Evolutionary conservation across 495 filamentous ascomycete species (phyloP).

Genomic region (Lasiosphaeris hirsuta): DNA sequence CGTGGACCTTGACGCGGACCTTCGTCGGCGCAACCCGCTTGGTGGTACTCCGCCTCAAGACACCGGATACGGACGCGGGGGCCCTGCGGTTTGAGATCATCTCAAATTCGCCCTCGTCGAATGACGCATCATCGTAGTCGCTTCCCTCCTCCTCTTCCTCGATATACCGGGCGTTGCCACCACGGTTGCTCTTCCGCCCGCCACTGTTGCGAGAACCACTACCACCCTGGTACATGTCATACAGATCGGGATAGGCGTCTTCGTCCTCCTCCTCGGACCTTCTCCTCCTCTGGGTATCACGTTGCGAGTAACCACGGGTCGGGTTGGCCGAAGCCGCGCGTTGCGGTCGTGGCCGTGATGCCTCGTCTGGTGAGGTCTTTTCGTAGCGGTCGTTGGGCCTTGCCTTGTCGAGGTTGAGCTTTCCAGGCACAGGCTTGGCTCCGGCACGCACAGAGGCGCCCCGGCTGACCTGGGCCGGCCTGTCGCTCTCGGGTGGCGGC

Average conservation of each 20-base stretch:
- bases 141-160: conserved; percentile 70
- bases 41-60: conserved; percentile 25
- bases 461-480: conserved; percentile 44
- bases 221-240: conserved; percentile 60
- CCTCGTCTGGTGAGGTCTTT: conserved; percentile 45
- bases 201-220: conserved; percentile 35
- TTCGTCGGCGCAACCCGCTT: conserved; percentile 37
- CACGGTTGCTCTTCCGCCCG: conserved; percentile 22
- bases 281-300: conserved; percentile 28
- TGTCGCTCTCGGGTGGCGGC: conserved; percentile 84
- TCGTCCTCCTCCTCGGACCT: conserved; percentile 51
- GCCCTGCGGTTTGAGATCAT: conserved; percentile 58
- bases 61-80: conserved; percentile 36
- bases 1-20: conserved; percentile 87
- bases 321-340: conserved; percentile 38
- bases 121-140: conserved; percentile 65
- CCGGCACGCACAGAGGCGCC: conserved; percentile 55
- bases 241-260: conserved; percentile 62
- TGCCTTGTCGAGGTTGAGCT: conserved; percentile 52
- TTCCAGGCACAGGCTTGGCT: conserved; percentile 49
- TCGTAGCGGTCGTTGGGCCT: conserved; percentile 48
- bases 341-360: conserved; percentile 31
- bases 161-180: conserved; percentile 57
- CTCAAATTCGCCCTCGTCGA: conserved; percentile 79
- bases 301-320: conserved; percentile 49